A percentile compares a stretch with the other conserved stretches of the same genome.
Conservation (phyloP, 805 yeast genomes). For the Hanseniaspora hatyaiensis region DNA sequence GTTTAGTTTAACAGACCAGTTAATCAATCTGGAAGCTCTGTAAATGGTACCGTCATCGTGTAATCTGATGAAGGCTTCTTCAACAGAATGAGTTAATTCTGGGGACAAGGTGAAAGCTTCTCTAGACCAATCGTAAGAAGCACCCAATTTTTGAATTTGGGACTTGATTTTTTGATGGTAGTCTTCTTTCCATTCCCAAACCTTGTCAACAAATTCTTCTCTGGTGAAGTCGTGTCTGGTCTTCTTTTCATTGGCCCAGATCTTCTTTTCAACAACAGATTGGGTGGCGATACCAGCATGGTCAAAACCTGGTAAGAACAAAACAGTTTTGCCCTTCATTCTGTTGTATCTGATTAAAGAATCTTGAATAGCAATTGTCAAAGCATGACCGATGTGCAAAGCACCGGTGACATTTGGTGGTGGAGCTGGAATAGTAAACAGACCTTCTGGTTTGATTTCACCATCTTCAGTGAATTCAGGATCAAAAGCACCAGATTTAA, state of each 20-base stretch:
- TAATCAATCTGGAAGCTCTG: constrained; percentile 83
- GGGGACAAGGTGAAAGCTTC: constrained; percentile 91
- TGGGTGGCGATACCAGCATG: constrained; percentile 99
- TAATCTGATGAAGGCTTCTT: constrained; percentile 78
- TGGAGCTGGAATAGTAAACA: constrained; percentile 90
- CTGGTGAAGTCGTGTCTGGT: constrained; percentile 95
- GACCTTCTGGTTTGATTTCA: constrained; percentile 64
- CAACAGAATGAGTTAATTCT: constrained; percentile 62
- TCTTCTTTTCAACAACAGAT: constrained; percentile 91
- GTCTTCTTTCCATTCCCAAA: constrained; percentile 97
- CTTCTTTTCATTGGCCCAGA: constrained; percentile 76
- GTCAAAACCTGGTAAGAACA: constrained; percentile 92
- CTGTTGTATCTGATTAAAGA: constrained; percentile 84
- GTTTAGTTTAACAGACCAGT: constrained; percentile 91
- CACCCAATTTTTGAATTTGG: constrained; percentile 81
- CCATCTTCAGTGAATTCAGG: constrained; percentile 77
- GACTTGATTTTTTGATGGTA: constrained; percentile 75
- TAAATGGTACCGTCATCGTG: constrained; percentile 93
- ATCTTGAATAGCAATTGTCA: constrained; percentile 91
- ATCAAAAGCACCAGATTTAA: constrained; percentile 69
- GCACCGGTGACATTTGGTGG: constrained; percentile 99
- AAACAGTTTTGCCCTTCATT: constrained; percentile 91
- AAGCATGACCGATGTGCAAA: constrained; percentile 94
- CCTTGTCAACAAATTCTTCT: constrained; percentile 73
- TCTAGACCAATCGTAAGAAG: constrained; percentile 91